These are phyloP conservation scores for Oxyria digyna DNA, from an alignment of 148 eudicot species.

Conservation along the genomic window DNA sequence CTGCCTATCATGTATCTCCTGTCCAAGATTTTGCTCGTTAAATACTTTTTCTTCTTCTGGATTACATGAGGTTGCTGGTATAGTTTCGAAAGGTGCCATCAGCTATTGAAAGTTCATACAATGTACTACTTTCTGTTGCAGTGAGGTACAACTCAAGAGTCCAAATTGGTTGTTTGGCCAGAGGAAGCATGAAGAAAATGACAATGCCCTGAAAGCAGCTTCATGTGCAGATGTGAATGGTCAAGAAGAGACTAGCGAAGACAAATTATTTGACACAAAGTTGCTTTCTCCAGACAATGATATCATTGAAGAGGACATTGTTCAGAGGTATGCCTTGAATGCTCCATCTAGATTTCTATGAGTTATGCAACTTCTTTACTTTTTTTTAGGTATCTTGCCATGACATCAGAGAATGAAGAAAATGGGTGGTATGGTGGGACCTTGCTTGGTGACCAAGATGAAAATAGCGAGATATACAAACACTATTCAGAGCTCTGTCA, in stretches of 20 bases:
- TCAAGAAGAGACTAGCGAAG: neutral
- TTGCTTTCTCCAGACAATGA: constrained; percentile 42
- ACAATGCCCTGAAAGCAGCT: constrained; percentile 27
- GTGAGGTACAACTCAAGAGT: constrained; percentile 92
- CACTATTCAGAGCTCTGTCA: constrained; percentile 84
- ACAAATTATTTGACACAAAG: constrained; percentile 24
- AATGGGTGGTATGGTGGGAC: constrained; percentile 93
- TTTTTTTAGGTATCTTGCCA: constrained; percentile 49
- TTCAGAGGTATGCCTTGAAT: constrained; percentile 31
- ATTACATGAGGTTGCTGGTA: neutral
- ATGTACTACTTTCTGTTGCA: constrained; percentile 21
- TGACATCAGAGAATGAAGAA: constrained; percentile 66
- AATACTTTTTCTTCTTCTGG: neutral
- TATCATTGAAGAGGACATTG: constrained; percentile 54
- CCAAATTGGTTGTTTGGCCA: constrained; percentile 97
- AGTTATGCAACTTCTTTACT: neutral
- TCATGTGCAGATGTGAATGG: constrained; percentile 17
- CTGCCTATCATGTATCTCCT: neutral
- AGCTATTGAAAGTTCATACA: neutral
- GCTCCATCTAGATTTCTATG: neutral
- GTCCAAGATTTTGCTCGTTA: neutral
- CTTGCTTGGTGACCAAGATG: constrained; percentile 89
- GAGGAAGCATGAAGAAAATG: constrained; percentile 54
- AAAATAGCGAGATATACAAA: constrained; percentile 65
- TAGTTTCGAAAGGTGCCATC: neutral